Evolutionary conservation across 2,329 filamentous ascomycete genomes (phyloP).

Genomic region (Fusarium drepaniforme): DNA sequence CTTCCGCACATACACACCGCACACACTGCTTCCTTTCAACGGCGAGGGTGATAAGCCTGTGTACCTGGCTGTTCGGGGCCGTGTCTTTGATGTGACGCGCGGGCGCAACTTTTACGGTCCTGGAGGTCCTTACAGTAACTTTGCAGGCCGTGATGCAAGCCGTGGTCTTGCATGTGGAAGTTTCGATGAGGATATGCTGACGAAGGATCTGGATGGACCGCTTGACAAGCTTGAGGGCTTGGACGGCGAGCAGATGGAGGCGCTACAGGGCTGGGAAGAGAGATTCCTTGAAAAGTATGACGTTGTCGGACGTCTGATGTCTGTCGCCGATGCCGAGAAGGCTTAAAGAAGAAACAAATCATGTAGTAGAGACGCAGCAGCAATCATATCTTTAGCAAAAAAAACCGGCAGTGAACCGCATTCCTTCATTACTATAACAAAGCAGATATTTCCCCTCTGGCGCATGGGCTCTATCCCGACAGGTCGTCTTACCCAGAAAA

Average conservation of each 20-base stretch:
- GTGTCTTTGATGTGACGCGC: conserved; percentile 88
- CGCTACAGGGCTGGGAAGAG: conserved; percentile 91
- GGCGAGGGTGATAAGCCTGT: conserved; percentile 80
- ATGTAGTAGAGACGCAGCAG: background rate
- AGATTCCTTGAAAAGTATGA: conserved; percentile 94
- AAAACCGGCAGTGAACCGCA: conserved; percentile 18
- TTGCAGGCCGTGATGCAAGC: conserved; percentile 91
- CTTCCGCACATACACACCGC: conserved; percentile 79
- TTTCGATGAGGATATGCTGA: conserved; percentile 96
- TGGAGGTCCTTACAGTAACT: conserved; percentile 94
- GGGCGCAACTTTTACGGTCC: conserved; percentile 97
- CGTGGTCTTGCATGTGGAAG: conserved; percentile 90
- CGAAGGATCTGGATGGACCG: conserved; percentile 86
- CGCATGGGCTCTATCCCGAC: conserved; percentile 30
- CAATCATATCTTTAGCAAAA: conserved; percentile 1
- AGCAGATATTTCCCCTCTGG: conserved; percentile 22
- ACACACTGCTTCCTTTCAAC: conserved; percentile 87
- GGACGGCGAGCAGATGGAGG: conserved; percentile 81
- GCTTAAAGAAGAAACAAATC: background rate
- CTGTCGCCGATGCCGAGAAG: conserved; percentile 54
- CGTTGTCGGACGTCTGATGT: conserved; percentile 88
- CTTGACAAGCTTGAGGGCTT: conserved; percentile 82
- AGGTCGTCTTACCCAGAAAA: conserved; percentile 28
- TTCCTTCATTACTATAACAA: conserved; percentile 40
- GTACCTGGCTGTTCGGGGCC: conserved; percentile 91